Conservation (phyloP, 345 rosid genomes). For the Conringia planisiliqua region DNA sequence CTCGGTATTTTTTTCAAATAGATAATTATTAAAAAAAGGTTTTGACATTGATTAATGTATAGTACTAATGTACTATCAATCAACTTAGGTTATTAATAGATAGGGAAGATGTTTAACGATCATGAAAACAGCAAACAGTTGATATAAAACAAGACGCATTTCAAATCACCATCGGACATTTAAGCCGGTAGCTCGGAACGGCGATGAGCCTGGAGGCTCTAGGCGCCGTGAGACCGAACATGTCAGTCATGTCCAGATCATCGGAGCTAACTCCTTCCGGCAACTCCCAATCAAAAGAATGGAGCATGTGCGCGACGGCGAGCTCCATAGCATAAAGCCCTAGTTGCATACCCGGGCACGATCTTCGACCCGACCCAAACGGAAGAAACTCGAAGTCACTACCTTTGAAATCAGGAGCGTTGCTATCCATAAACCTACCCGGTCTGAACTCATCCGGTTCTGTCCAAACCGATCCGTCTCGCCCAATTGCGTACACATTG, state of each 20-base stretch:
- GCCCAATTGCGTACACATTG: constrained; percentile 59
- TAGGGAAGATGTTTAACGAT: not conserved
- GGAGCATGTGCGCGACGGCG: constrained; percentile 61
- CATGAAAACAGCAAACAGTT: not conserved
- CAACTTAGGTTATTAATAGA: not conserved
- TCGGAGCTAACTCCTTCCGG: constrained; percentile 57
- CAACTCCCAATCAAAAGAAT: constrained; percentile 68
- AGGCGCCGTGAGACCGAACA: constrained; percentile 84
- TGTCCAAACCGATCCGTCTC: constrained; percentile 55
- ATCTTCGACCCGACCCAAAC: constrained; percentile 78
- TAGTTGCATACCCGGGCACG: constrained; percentile 82
- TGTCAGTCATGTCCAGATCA: constrained; percentile 62
- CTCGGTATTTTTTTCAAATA: not conserved
- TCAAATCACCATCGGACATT: constrained; percentile 34
- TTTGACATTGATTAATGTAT: too few species aligned
- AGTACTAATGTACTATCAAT: too few species aligned
- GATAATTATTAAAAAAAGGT: too few species aligned
- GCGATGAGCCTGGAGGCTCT: constrained; percentile 56
- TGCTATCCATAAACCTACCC: constrained; percentile 43
- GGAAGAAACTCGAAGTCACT: constrained; percentile 61
- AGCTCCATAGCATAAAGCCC: constrained; percentile 68
- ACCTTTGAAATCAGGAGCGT: constrained; percentile 59
- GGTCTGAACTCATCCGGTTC: constrained; percentile 61
- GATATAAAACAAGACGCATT: not conserved
- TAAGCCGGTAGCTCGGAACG: constrained; percentile 48